Percentiles rank a stretch among this genome's conserved stretches.
Conservation (phyloP, 768 basidiomycete genomes). For the Tricholoma terreum region DNA sequence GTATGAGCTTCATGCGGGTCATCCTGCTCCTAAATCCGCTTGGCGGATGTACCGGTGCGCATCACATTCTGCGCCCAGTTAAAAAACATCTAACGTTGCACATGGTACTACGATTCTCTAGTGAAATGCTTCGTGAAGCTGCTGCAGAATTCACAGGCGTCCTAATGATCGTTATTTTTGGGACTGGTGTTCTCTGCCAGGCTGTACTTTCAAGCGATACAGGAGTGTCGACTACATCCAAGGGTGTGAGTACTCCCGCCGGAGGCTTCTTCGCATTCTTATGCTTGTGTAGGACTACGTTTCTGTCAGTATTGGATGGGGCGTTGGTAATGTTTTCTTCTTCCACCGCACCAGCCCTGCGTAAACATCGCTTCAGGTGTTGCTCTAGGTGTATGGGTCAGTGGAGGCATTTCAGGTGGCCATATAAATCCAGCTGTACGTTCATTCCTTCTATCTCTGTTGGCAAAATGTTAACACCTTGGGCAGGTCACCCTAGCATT, state of each 20-base stretch:
- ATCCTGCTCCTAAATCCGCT: slow-evolving; percentile 7
- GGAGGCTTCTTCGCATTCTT: background rate
- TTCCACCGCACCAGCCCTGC: background rate
- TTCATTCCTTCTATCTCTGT: background rate
- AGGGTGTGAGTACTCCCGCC: slow-evolving; percentile 39
- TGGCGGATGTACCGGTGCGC: slow-evolving; percentile 30
- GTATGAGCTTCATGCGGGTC: background rate
- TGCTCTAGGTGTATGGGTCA: slow-evolving; percentile 47
- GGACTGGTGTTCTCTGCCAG: slow-evolving; percentile 48
- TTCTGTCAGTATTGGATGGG: slow-evolving; percentile 44
- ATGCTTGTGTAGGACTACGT: slow-evolving; percentile 32
- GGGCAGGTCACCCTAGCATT: slow-evolving; percentile 58
- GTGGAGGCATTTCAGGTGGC: slow-evolving; percentile 48
- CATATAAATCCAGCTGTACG: slow-evolving; percentile 41
- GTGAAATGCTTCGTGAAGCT: slow-evolving; percentile 33
- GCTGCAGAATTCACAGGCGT: slow-evolving; percentile 54
- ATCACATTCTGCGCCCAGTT: background rate
- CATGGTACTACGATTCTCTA: slow-evolving; percentile 1
- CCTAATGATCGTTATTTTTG: slow-evolving; percentile 52
- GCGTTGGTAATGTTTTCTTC: slow-evolving; percentile 28
- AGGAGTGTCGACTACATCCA: slow-evolving; percentile 36
- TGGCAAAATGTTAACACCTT: slow-evolving; percentile 3
- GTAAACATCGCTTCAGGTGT: slow-evolving; percentile 26
- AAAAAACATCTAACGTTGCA: background rate
- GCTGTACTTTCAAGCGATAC: slow-evolving; percentile 40